Conservation (phyloP, 192 early-diverging fungal genomes). For the Coemansia sp. region DNA sequence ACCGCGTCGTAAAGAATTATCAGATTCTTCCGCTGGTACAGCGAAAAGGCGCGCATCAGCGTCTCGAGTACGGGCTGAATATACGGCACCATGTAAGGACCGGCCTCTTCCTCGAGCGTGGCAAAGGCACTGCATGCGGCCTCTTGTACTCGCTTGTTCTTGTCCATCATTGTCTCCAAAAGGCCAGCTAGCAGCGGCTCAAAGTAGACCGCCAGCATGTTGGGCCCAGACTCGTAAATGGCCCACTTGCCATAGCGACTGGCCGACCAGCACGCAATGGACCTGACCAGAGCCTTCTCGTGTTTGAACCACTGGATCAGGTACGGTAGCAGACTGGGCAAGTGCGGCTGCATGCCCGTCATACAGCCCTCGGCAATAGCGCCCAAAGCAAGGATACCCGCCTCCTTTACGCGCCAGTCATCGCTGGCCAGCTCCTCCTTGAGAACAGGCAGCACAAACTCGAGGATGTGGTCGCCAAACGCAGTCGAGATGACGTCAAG, state of each 20-base stretch:
- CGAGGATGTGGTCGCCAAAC: constrained; percentile 81
- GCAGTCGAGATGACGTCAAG: constrained; percentile 92
- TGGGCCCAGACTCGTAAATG: constrained; percentile 57
- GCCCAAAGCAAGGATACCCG: constrained; percentile 94
- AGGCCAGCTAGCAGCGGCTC: constrained; percentile 79
- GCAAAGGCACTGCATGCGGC: constrained; percentile 96
- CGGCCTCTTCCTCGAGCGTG: constrained; percentile 93
- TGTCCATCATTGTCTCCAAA: constrained; percentile 81
- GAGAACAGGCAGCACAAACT: constrained; percentile 82
- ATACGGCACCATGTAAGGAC: constrained; percentile 78
- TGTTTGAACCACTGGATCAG: constrained; percentile 80
- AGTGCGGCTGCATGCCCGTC: constrained; percentile 84
- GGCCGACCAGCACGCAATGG: constrained; percentile 99
- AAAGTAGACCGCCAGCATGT: constrained; percentile 70
- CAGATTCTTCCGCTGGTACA: constrained; percentile 96
- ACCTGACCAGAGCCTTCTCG: constrained; percentile 86
- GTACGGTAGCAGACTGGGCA: constrained; percentile 85
- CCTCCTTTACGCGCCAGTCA: constrained; percentile 93
- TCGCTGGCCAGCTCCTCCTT: constrained; percentile 76
- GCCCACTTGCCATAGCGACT: constrained; percentile 91
- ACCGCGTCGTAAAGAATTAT: constrained; percentile 96
- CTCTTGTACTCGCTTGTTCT: constrained; percentile 98
- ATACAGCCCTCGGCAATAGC: constrained; percentile 97
- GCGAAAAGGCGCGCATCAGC: constrained; percentile 77
- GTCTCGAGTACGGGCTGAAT: constrained; percentile 85